Conservation (phyloP, 2,329 filamentous ascomycete species). For the Ophiostoma populinum region DNA sequence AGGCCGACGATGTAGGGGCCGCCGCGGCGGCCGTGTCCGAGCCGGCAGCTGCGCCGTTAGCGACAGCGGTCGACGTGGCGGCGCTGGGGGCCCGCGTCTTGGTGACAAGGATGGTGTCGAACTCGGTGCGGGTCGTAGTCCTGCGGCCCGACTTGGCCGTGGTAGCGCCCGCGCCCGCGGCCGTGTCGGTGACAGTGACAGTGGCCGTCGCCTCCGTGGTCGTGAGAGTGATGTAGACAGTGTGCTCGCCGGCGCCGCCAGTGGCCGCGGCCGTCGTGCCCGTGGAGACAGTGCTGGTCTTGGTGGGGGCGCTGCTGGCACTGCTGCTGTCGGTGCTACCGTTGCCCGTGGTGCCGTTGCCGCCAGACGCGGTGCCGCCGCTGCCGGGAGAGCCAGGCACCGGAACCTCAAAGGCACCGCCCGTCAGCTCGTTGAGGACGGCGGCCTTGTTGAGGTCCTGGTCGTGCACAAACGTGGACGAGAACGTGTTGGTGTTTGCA, state of each 20-base stretch:
- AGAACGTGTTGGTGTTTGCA: slow-evolving; percentile 6
- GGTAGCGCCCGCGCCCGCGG: not conserved
- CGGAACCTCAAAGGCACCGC: slow-evolving; percentile 26
- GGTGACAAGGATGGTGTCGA: not conserved
- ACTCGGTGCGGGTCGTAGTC: not conserved
- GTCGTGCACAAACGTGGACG: slow-evolving; percentile 17
- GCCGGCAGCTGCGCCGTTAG: not conserved
- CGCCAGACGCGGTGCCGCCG: slow-evolving; percentile 8
- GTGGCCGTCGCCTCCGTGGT: not conserved
- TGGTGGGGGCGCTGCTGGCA: not conserved
- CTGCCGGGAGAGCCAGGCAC: slow-evolving; percentile 14
- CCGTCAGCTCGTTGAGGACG: slow-evolving; percentile 26
- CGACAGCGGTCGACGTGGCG: not conserved
- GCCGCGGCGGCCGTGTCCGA: not conserved
- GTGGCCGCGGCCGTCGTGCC: not conserved
- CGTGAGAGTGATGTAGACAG: not conserved
- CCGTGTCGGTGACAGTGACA: not conserved
- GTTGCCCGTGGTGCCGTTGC: slow-evolving; percentile 1
- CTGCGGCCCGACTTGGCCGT: slow-evolving; percentile 1
- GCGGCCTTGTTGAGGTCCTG: slow-evolving; percentile 26
- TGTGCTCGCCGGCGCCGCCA: not conserved
- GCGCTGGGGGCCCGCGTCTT: not conserved
- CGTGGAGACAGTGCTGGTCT: not conserved
- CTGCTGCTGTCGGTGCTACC: not conserved
- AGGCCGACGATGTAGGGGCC: too few relatives aligned